Percentiles rank a stretch among this genome's conserved stretches.
These are phyloP conservation scores for Claviceps sp. DNA, from an alignment of 2,329 filamentous ascomycete genomes.

Conservation along the genomic window DNA sequence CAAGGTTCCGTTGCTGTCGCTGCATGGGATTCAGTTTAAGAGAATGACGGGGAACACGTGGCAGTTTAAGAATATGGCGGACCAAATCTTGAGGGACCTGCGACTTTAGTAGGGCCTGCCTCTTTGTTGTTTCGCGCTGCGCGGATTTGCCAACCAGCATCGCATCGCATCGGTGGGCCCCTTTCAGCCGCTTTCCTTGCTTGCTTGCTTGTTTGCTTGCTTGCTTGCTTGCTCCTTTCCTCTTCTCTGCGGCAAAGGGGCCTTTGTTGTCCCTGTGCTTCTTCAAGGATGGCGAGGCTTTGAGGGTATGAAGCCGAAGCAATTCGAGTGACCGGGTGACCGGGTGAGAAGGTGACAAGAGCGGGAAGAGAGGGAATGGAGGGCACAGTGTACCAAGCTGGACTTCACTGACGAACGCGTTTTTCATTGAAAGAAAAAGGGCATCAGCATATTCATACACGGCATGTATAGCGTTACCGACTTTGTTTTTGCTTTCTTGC, in stretches of 20 bases:
- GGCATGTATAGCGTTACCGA: conserved; percentile 10
- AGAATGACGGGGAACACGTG: conserved; percentile 89
- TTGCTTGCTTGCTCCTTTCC: too few relatives aligned
- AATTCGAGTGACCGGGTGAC: too few relatives aligned
- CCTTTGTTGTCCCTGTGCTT: too few relatives aligned
- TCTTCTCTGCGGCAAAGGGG: too few relatives aligned
- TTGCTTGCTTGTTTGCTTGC: too few relatives aligned
- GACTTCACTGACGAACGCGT: too few relatives aligned
- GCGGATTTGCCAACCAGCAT: not conserved
- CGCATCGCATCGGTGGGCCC: not conserved
- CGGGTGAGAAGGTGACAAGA: too few relatives aligned
- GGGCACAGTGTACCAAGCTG: too few relatives aligned
- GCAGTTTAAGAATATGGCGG: conserved; percentile 98
- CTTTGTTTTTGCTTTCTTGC: too few relatives aligned
- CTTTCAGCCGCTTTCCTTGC: not conserved
- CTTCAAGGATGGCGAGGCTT: too few relatives aligned
- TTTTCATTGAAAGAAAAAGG: not conserved
- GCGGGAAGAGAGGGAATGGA: too few relatives aligned
- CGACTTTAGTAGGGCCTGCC: conserved; percentile 59
- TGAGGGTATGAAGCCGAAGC: too few relatives aligned
- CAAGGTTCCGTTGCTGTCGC: conserved; percentile 81
- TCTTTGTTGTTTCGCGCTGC: not conserved
- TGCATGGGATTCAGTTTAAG: conserved; percentile 98
- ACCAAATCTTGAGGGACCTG: conserved; percentile 81
- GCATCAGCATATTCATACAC: conserved; percentile 9